Evolutionary conservation across 345 rosid genomes (phyloP), one percentile per base, ranked within the genome.

Genomic region (Barbarea vulgaris): DNA sequence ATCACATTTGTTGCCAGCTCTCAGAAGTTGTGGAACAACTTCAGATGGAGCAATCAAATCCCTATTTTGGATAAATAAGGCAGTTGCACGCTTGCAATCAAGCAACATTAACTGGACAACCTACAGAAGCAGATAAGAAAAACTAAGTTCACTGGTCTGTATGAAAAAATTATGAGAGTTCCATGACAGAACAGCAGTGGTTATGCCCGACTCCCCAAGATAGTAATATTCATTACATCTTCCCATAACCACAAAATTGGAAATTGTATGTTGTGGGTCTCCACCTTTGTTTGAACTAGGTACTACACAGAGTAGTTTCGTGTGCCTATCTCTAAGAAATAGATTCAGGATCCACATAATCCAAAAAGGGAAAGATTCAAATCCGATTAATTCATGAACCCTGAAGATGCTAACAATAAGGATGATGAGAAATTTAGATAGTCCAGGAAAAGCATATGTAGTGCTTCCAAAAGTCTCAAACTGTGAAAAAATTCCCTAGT

Each of bases 41-140:
- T 93, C 98, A 73, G 91, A 79, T 53, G 98, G 97, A 65, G 87
- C 61, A 64, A 96, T 91, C 56, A 88, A 70, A 66, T 96, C 93
- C 86, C 82, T 89, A 77, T 89, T 90, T 62, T 86, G 98, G 74
- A 93, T 93, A 77, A 93, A 86, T 62, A 91, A 81, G 22, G 89
- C 75, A 71, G 87, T 91, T 31, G 98, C 89, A 56, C 85, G 89
- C 81, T 93, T 93, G 85, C 85, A 77, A 80, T 96, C 99, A 34
- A 96, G 86, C 84, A 79, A 83, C 98, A 96, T 89, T 81, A 96
- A 72, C 78, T 96, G 91, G 77, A 82, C 91, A 81, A 88, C 97
- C 99, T 96, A 87, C 83, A 84, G 9, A 81, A 33, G 47, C 28
- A 69, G 59, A 80, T 24, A 59, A 42, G 14, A 66, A 9, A 67